Percentiles rank a stretch among this genome's conserved stretches.
Conservation (phyloP, 75 land plant genomes). For the Pinus taeda region DNA sequence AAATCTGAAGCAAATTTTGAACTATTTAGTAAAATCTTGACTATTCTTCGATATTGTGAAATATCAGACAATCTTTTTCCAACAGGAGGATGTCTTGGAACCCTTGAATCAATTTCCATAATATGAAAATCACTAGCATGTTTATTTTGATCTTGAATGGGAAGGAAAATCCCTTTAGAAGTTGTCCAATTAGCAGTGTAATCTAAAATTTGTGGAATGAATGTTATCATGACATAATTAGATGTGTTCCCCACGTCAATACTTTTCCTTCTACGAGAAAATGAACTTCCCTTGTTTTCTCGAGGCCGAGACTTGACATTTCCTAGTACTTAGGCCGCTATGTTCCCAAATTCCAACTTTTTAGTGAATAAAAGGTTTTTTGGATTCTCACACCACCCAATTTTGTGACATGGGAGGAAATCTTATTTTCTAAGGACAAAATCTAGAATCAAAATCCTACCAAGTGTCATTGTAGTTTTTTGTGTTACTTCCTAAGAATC, state of each 20-base stretch:
- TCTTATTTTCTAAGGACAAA: slow-evolving; percentile 42
- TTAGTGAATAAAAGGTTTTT: slow-evolving; percentile 29
- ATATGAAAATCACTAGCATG: background rate
- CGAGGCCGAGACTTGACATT: slow-evolving; percentile 20
- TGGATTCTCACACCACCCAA: slow-evolving; percentile 49
- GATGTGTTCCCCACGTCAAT: slow-evolving; percentile 39
- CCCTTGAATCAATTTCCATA: slow-evolving; percentile 45
- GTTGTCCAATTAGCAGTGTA: slow-evolving; percentile 14
- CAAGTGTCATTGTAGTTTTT: slow-evolving; percentile 26
- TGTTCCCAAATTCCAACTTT: background rate
- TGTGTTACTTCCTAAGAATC: slow-evolving; percentile 19
- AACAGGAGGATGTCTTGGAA: slow-evolving; percentile 39
- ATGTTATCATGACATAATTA: slow-evolving; percentile 11
- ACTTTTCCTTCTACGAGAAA: slow-evolving; percentile 41
- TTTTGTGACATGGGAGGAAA: slow-evolving; percentile 23
- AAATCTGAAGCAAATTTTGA: slow-evolving; percentile 22
- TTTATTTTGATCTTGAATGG: background rate
- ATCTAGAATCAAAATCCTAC: slow-evolving; percentile 28
- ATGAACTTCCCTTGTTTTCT: slow-evolving; percentile 15
- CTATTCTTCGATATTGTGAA: slow-evolving; percentile 23
- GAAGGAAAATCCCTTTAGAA: slow-evolving; percentile 14
- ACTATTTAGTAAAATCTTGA: slow-evolving; percentile 33
- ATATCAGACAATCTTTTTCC: slow-evolving; percentile 22
- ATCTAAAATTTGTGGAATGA: no score
- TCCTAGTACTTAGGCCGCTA: slow-evolving; percentile 13